A percentile compares a stretch with the other conserved stretches of the same genome.
These are phyloP conservation scores for Colletotrichum godetiae DNA, from an alignment of 2,329 filamentous ascomycete species.

Conservation along the genomic window DNA sequence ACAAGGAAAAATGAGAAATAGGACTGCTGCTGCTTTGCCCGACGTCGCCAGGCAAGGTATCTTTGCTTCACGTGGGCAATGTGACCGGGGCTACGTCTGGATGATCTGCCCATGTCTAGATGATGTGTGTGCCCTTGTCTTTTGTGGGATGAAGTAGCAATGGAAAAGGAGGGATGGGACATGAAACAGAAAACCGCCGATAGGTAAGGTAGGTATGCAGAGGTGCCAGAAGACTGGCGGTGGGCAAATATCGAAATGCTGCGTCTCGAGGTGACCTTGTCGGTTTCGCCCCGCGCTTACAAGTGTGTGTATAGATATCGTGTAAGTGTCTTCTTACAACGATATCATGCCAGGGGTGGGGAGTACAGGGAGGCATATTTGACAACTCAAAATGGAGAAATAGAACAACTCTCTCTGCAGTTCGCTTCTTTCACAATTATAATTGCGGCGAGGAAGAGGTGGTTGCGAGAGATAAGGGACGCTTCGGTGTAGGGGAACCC, in stretches of 20 bases:
- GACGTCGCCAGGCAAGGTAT: not conserved
- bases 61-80: not conserved
- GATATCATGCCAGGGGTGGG: conserved; percentile 10
- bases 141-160: not conserved
- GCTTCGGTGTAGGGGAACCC: not conserved
- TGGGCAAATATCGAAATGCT: not conserved
- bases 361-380: not conserved
- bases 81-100: not conserved
- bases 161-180: not conserved
- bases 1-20: conserved; percentile 10
- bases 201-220: not conserved
- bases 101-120: not conserved
- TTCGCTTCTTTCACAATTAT: not conserved
- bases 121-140: conserved; percentile 2
- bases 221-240: not conserved
- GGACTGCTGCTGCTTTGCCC: not conserved
- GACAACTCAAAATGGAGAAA: not conserved
- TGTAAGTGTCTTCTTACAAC: not conserved
- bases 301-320: not conserved
- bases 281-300: conserved; percentile 15
- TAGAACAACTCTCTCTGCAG: not conserved
- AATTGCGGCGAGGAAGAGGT: not conserved
- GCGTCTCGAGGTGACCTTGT: not conserved
- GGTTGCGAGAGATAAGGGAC: conserved; percentile 26
- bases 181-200: conserved; percentile 21